These are phyloP conservation scores for Solanum hybrid DNA, from an alignment of 305 asterid species.

Conservation along the genomic window DNA sequence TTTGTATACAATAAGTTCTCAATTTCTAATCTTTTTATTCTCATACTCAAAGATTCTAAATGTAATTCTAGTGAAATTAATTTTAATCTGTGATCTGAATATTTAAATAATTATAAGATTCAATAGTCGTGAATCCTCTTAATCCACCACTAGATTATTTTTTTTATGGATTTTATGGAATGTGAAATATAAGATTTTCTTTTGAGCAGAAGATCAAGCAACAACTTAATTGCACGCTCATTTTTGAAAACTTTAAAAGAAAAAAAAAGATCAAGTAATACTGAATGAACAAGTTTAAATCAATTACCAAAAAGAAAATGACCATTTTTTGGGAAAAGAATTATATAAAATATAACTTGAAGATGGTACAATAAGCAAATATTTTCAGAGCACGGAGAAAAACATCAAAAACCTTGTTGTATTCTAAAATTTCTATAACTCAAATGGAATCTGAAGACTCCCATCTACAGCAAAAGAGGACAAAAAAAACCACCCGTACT, in stretches of 20 bases:
- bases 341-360: too few species aligned
- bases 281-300: background rate
- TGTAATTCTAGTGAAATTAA: too few species aligned
- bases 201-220: background rate
- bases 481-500: background rate
- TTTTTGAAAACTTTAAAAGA: background rate
- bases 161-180: background rate
- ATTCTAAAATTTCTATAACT: background rate
- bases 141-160: background rate
- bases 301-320: too few species aligned
- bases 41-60: too few species aligned
- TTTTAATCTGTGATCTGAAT: too few species aligned
- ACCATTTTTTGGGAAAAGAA: too few species aligned
- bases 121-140: too few species aligned
- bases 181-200: background rate
- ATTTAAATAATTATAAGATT: too few species aligned
- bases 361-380: too few species aligned
- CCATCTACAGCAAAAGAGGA: background rate
- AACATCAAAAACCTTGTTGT: background rate
- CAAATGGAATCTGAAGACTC: background rate
- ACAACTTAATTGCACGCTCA: background rate
- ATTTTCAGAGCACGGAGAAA: background rate
- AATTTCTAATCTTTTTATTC: too few species aligned
- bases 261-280: background rate
- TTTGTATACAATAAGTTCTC: too few species aligned